Conservation (phyloP, 768 basidiomycete genomes). For the Leucocoprinus birnbaumii region DNA sequence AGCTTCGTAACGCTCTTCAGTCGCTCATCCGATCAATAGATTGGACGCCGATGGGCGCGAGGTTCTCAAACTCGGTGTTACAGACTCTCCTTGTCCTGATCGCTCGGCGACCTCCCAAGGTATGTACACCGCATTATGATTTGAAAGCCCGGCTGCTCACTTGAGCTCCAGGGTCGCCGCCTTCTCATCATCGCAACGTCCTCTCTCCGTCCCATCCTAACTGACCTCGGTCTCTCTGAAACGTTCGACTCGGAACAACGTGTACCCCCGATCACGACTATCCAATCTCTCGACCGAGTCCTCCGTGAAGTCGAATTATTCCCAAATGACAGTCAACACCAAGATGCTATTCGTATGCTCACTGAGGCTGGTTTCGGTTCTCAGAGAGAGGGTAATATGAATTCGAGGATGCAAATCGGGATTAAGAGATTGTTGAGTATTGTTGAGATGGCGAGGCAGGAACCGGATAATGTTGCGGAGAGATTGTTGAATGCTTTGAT, state of each 20-base stretch:
- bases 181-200: constrained; percentile 91
- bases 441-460: constrained; percentile 97
- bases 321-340: constrained; percentile 47
- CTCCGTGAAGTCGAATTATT: constrained; percentile 82
- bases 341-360: constrained; percentile 61
- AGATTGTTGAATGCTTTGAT: constrained; percentile 64
- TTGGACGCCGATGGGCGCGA: constrained; percentile 95
- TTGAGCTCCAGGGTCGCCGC: constrained; percentile 71
- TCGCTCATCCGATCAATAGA: constrained; percentile 43
- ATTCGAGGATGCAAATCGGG: constrained; percentile 69
- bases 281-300: constrained; percentile 72
- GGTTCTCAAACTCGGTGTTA: constrained; percentile 92
- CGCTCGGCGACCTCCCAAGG: constrained; percentile 89
- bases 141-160: no score
- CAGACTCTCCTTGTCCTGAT: constrained; percentile 89
- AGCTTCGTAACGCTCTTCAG: background rate
- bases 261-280: constrained; percentile 76
- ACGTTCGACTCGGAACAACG: constrained; percentile 85
- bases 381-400: constrained; percentile 38
- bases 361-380: constrained; percentile 67
- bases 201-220: constrained; percentile 80
- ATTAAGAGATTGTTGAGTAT: constrained; percentile 91
- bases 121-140: constrained; percentile 25
- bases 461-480: constrained; percentile 79
- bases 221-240: constrained; percentile 86